A percentile compares a stretch with the other conserved stretches of the same genome.
Evolutionary conservation across 2,329 filamentous ascomycete genomes (phyloP).

Genomic region (Colletotrichum viniferum): DNA sequence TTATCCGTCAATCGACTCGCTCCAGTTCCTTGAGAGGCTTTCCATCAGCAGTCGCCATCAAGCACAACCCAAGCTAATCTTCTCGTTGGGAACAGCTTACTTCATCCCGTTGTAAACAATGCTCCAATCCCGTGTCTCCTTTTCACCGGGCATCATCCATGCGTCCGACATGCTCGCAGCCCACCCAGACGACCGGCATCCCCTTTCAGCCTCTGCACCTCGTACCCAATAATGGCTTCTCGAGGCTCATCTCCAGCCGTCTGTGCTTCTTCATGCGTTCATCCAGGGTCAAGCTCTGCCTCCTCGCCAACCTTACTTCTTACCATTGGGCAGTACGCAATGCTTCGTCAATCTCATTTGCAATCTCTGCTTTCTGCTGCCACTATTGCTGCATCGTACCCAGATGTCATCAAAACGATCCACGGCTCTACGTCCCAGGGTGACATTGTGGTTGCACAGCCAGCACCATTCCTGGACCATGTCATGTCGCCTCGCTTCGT

Average conservation of each 20-base stretch:
- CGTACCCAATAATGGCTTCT: constrained; percentile 8
- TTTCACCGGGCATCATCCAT: constrained; percentile 5
- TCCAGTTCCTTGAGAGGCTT: not conserved
- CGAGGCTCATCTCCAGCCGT: constrained; percentile 22
- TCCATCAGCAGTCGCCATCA: not conserved
- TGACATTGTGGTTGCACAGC: not conserved
- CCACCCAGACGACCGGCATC: constrained; percentile 8
- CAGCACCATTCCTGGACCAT: constrained; percentile 2
- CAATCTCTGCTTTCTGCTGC: not conserved
- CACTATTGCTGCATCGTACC: not conserved
- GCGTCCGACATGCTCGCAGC: not conserved
- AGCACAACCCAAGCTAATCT: not conserved
- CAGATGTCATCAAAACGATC: not conserved
- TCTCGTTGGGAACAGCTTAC: not conserved
- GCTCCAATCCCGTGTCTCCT: not conserved
- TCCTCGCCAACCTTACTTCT: not conserved
- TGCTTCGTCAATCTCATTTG: constrained; percentile 18
- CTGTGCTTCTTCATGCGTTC: constrained; percentile 21
- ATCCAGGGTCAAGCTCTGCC: constrained; percentile 1
- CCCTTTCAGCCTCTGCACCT: constrained; percentile 17
- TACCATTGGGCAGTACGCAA: not conserved
- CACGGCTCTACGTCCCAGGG: constrained; percentile 1
- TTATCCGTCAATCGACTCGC: constrained; percentile 16
- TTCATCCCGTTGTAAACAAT: not conserved
- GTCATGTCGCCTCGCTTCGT: constrained; percentile 12